Percentiles rank a stretch among this genome's conserved stretches.
These are phyloP conservation scores for Rubia balearica DNA, from an alignment of 305 asterid genomes.

Conservation along the genomic window DNA sequence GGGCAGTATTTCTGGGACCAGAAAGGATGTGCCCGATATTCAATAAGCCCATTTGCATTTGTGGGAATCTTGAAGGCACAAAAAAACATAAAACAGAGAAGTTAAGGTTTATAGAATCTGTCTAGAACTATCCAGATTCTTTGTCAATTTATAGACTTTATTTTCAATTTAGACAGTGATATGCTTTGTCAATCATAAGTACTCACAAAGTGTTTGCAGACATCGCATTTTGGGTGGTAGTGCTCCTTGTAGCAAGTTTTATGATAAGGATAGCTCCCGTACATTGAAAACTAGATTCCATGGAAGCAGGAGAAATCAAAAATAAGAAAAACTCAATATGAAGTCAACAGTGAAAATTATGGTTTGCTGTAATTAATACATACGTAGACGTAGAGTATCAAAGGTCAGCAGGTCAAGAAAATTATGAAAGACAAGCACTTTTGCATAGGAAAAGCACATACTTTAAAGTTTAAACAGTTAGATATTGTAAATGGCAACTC, in stretches of 20 bases:
- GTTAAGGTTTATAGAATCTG: background rate
- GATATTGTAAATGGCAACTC: background rate
- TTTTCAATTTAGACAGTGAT: background rate
- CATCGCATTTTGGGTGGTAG: constrained; percentile 87
- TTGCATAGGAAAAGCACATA: background rate
- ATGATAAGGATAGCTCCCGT: constrained; percentile 76
- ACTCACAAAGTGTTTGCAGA: constrained; percentile 92
- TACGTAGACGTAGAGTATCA: background rate
- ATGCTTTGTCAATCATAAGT: constrained; percentile 10
- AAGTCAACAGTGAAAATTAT: background rate
- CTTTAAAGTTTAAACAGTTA: background rate
- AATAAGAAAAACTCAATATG: constrained; percentile 7
- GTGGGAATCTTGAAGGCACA: constrained; percentile 68
- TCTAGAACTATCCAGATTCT: background rate
- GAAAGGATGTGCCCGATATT: constrained; percentile 93
- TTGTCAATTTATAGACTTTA: background rate
- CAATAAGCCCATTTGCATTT: constrained; percentile 82
- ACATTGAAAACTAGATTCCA: constrained; percentile 61
- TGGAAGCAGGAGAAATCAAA: background rate
- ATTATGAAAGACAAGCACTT: background rate
- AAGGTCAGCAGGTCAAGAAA: background rate
- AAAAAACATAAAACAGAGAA: background rate
- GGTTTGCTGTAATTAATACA: background rate
- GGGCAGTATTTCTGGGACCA: constrained; percentile 99
- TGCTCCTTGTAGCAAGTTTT: constrained; percentile 87